A percentile compares a stretch with the other conserved stretches of the same genome.
Evolutionary conservation across 2,329 filamentous ascomycete genomes (phyloP).

Genomic region (Phaeosphaeriaceae sp.): DNA sequence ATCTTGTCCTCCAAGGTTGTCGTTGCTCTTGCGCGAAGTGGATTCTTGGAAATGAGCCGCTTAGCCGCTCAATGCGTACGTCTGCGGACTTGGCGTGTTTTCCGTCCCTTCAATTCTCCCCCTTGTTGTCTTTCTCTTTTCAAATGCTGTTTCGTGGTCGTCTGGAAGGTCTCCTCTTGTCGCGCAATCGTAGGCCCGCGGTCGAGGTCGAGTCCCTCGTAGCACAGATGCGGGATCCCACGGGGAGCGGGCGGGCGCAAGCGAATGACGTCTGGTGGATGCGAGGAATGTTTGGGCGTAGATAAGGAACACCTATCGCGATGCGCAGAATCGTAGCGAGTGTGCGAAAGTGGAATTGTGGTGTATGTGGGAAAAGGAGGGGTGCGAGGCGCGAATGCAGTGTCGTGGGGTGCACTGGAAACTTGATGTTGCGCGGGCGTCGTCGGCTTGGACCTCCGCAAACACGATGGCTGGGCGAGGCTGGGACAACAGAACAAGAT

Average conservation of each 20-base stretch:
- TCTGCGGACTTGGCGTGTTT: conserved; percentile 19
- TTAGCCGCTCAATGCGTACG: conserved; percentile 12
- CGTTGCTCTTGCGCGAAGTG: not conserved
- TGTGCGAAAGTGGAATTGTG: not conserved
- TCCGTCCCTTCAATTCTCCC: conserved; percentile 9
- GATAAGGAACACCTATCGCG: not conserved
- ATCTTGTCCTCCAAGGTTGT: not conserved
- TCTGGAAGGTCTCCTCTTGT: too few species aligned
- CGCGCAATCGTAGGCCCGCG: too few species aligned
- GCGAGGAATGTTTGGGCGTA: not conserved
- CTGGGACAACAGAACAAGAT: not conserved
- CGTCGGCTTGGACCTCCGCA: conserved; percentile 7
- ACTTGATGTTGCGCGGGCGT: not conserved
- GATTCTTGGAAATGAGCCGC: conserved; percentile 12
- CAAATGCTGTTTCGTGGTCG: too few species aligned
- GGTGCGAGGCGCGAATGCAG: not conserved
- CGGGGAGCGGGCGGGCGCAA: conserved; percentile 2
- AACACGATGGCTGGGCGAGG: conserved; percentile 22
- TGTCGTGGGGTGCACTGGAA: not conserved
- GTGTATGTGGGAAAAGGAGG: not conserved
- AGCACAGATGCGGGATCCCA: conserved; percentile 3
- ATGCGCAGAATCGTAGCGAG: conserved; percentile 9
- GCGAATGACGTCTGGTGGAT: conserved; percentile 25
- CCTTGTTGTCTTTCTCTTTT: conserved; percentile 6
- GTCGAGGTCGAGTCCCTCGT: conserved; percentile 7